Evolutionary conservation across 257 asterid species (phyloP), one percentile per base, ranked within the genome.

Genomic region (Apocynum venetum): DNA sequence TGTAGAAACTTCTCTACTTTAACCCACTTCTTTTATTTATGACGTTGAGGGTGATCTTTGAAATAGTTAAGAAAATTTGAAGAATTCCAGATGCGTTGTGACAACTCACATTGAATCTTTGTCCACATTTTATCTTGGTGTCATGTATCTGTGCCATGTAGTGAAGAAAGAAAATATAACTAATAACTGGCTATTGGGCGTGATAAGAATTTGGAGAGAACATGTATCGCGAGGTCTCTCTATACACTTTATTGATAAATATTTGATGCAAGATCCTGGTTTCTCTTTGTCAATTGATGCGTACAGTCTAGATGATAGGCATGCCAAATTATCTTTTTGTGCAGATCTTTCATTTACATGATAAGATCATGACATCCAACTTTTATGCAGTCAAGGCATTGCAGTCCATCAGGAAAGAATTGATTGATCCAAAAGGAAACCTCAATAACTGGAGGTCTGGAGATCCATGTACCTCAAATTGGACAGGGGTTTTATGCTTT

Each of bases 381-480:
- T 61, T 75, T 73, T 74, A 53, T 88, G 89, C 94, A 96, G 99
- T 92, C 72, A 76, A 44, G 71, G 98, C 98, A 67, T 80, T 96
- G 88, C 79, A 66, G 70, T 83, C 95, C 77, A 84, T 93, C 80
- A 85, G 72, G 86, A 81, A 48, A 64, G 84, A 85, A 73, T 85
- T 96, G 89, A 79, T 71, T 12, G 99, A 96, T 81, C 96, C 90
- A 35, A 79, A 70, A 77, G 57, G 87, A 51, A 73, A 84, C 82
- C 99, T 96, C 76, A 83, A 72, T 8, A 83, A 79, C 69, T 96
- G 99, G 99, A 83, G 77, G 15, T 79, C 77, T 55, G 96, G 96
- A 76, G 99, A 96, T 89, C 99, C 99, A 43, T 96, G 99, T 81
- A 81, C 69, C 70, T 89, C 98, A 46, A 89, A 88, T 56, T 96